phyloP scores from a whole-genome alignment of 1,139 yeast genomes.

The Yamadazyma kanchanaburiensis region DNA sequence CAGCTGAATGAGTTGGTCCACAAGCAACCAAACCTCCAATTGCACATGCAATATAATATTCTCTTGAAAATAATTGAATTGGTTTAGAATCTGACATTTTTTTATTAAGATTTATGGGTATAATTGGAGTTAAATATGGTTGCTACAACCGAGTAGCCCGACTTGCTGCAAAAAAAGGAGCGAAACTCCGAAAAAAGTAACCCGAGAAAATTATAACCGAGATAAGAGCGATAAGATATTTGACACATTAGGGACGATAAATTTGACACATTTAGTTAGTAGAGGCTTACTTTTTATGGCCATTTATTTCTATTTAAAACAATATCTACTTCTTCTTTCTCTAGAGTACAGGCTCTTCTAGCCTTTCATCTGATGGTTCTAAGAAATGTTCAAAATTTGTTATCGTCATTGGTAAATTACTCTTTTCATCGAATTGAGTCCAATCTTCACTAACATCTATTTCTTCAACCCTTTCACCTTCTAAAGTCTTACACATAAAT shows the following conservation, averaged over 20 bases:
- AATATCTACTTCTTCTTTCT: slow-evolving; percentile 2
- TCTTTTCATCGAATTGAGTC: slow-evolving; percentile 86
- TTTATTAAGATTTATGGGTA: too few relatives aligned
- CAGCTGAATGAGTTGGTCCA: slow-evolving; percentile 93
- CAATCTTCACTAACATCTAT: slow-evolving; percentile 79
- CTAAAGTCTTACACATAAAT: slow-evolving; percentile 53
- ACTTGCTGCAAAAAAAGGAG: too few relatives aligned
- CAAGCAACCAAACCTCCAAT: slow-evolving; percentile 89
- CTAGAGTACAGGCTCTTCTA: too few relatives aligned
- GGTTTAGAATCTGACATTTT: not conserved
- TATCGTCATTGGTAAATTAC: slow-evolving; percentile 70
- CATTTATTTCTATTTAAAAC: too few relatives aligned
- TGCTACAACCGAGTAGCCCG: too few relatives aligned
- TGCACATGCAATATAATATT: slow-evolving; percentile 81
- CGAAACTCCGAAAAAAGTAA: too few relatives aligned
- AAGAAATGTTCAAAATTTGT: slow-evolving; percentile 57
- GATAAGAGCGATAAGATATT: too few relatives aligned
- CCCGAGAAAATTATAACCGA: too few relatives aligned
- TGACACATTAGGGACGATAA: too few relatives aligned
- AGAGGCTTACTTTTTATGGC: too few relatives aligned
- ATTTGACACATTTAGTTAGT: too few relatives aligned
- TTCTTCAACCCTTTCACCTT: slow-evolving; percentile 49
- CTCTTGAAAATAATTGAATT: slow-evolving; percentile 58
- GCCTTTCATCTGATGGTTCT: slow-evolving; percentile 1
- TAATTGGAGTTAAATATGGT: too few relatives aligned